Percentiles rank a stretch among this genome's conserved stretches.
Evolutionary conservation across 2,329 filamentous ascomycete species (phyloP).

Genomic region (Chaetothyriales sp.): DNA sequence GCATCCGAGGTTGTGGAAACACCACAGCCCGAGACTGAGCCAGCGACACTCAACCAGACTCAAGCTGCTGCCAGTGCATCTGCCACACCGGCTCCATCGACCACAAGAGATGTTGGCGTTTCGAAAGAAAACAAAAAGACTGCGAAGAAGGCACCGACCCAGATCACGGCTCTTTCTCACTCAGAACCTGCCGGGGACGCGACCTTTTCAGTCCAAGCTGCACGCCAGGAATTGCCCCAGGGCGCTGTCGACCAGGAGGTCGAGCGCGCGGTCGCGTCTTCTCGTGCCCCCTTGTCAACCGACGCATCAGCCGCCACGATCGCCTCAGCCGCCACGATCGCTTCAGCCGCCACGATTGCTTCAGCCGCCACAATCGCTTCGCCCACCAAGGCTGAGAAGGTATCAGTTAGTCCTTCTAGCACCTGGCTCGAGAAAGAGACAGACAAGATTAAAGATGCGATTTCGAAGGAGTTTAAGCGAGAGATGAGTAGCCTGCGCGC

Average conservation of each 20-base stretch:
- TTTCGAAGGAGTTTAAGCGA: conserved; percentile 35
- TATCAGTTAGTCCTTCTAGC: conserved; percentile 33
- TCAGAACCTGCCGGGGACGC: conserved; percentile 2
- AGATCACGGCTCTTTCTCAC: conserved; percentile 1
- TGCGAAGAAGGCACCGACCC: conserved; percentile 15
- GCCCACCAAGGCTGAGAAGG: conserved; percentile 15
- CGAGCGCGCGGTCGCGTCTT: not conserved
- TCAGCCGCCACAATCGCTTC: not conserved
- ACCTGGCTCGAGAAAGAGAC: conserved; percentile 50
- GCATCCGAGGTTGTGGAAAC: conserved; percentile 9
- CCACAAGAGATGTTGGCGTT: conserved; percentile 4
- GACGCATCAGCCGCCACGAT: not conserved
- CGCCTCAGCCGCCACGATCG: not conserved
- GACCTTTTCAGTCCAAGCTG: not conserved
- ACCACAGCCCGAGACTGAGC: conserved; percentile 19
- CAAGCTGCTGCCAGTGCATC: not conserved
- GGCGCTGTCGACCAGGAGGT: not conserved
- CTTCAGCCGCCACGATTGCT: not conserved
- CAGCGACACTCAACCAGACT: conserved; percentile 5
- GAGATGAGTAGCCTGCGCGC: conserved; percentile 45
- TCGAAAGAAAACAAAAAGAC: conserved; percentile 16
- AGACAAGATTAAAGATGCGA: conserved; percentile 35
- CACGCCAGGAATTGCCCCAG: not conserved
- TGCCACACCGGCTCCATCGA: conserved; percentile 4
- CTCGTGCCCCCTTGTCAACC: not conserved